Conservation (phyloP, 1,284 basidiomycete species). For the Tetrapyrgos nigripes region DNA sequence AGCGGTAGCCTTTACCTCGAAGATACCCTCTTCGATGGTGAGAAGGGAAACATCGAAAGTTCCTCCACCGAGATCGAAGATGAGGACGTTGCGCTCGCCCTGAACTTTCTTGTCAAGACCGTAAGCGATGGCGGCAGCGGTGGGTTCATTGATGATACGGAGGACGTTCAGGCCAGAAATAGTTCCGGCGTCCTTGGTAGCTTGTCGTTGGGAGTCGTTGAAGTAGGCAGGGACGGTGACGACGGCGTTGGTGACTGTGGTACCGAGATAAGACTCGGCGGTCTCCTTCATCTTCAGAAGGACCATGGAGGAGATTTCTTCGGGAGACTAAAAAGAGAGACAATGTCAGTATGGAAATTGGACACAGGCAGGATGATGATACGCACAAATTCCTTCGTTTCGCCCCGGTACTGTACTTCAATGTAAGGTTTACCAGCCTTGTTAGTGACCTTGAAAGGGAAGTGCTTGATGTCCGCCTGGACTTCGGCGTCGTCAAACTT, state of each 20-base stretch:
- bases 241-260: conserved; percentile 52
- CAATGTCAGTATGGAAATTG: background rate
- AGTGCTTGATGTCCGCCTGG: conserved; percentile 95
- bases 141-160: conserved; percentile 68
- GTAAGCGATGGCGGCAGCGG: conserved; percentile 60
- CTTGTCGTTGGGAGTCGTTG: conserved; percentile 76
- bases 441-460: conserved; percentile 90
- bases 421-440: conserved; percentile 90
- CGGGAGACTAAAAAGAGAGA: conserved; percentile 27
- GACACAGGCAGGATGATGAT: background rate
- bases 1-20: conserved; percentile 74
- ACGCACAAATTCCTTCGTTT: conserved; percentile 91
- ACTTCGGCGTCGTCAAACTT: conserved; percentile 89
- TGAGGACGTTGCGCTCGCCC: conserved; percentile 69
- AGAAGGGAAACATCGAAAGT: conserved; percentile 78
- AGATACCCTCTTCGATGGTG: conserved; percentile 71
- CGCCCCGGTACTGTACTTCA: conserved; percentile 89
- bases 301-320: conserved; percentile 74
- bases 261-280: conserved; percentile 31
- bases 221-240: conserved; percentile 56
- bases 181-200: conserved; percentile 78
- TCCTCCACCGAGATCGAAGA: conserved; percentile 89
- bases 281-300: conserved; percentile 88
- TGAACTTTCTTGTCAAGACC: conserved; percentile 71
- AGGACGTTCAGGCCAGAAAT: conserved; percentile 73